Evolutionary conservation across 108 stramenopile species (phyloP), one percentile per base, ranked within the genome.

Genomic region (Skeletonema potamos): DNA sequence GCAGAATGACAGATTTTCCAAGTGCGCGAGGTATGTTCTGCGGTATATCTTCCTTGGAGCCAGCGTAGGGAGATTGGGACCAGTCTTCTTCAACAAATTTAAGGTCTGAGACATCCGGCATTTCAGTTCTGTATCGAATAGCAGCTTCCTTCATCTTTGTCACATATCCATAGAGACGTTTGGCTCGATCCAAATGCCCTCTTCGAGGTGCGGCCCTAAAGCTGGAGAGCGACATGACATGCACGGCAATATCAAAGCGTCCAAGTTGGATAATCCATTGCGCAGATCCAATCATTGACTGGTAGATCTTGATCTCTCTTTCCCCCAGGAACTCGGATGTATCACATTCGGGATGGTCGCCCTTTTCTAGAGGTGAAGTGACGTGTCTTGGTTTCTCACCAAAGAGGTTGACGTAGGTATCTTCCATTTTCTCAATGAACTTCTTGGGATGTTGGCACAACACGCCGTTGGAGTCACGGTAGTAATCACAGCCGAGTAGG

Each of bases 401-500:
- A 1, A 81, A 68, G 48, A 82, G 61, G 0, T 18, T 12, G 0
- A 68, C 55, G 46, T 59, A 65, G 0, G 54, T 66, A 17, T 17
- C 32, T 5, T 70, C 27, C 37, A 73, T 64, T 24, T 48, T 32
- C 0, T 72, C 74, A 1, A 84, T 59, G 41, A 80, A 84, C 46
- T 60, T 26, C 3, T 61, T 62, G 1, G 82, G 79, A 0, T 29
- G 4, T 32, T 39, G 39, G 27, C 54, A 48, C 9, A 83, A 2
- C 8, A 46, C 61, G 10, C 83, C 77, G 62, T 74, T 37, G 18
- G 18, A 1, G 33, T 83, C 77, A 0, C 73, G 37, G 15, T 26
- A 39, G 43, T 72, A 70, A 27, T 77, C 54, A 29, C 70, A 46
- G 1, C 84, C 79, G 11, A 84, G 64, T 30, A 79, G 79, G 55